phyloP scores from a whole-genome alignment of 352 stramenopile genomes.

The Phytophthora quininea region DNA sequence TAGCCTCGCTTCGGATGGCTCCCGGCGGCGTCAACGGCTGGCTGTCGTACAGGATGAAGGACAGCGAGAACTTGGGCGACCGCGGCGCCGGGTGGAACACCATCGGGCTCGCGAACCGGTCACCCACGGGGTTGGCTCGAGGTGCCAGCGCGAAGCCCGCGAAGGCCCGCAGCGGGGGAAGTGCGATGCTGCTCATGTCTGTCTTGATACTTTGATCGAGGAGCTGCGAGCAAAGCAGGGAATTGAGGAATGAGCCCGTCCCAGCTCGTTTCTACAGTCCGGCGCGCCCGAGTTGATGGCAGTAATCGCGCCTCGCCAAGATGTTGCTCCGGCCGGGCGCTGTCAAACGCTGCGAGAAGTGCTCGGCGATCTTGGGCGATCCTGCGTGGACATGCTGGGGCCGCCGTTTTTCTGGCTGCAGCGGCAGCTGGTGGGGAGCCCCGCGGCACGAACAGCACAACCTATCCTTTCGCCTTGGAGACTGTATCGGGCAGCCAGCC shows the following conservation, averaged over 20 bases:
- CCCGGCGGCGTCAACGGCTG: constrained; percentile 9
- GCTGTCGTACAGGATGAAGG: constrained; percentile 35
- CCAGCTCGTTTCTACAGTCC: constrained; percentile 14
- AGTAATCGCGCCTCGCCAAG: constrained; percentile 16
- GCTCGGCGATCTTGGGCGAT: constrained; percentile 11
- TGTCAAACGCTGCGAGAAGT: constrained; percentile 1
- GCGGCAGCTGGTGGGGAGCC: constrained; percentile 16
- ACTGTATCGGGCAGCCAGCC: constrained; percentile 3
- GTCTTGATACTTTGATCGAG: background rate
- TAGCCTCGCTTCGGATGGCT: background rate
- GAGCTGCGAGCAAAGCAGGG: background rate
- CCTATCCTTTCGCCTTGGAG: constrained; percentile 15
- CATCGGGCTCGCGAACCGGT: constrained; percentile 1
- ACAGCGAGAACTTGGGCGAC: constrained; percentile 28
- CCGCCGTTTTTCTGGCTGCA: constrained; percentile 9
- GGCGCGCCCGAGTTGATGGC: background rate
- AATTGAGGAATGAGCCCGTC: constrained; percentile 21
- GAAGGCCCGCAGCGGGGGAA: constrained; percentile 17
- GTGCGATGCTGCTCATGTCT: constrained; percentile 19
- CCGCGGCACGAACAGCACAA: constrained; percentile 29
- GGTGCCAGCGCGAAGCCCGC: constrained; percentile 9
- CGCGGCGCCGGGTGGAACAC: constrained; percentile 14
- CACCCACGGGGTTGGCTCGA: constrained; percentile 8
- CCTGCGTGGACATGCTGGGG: constrained; percentile 2
- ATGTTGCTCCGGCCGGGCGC: constrained; percentile 6